Evolutionary conservation across 202 grass and related monocot species (phyloP).

Genomic region (Tripidium arundinaceum): DNA sequence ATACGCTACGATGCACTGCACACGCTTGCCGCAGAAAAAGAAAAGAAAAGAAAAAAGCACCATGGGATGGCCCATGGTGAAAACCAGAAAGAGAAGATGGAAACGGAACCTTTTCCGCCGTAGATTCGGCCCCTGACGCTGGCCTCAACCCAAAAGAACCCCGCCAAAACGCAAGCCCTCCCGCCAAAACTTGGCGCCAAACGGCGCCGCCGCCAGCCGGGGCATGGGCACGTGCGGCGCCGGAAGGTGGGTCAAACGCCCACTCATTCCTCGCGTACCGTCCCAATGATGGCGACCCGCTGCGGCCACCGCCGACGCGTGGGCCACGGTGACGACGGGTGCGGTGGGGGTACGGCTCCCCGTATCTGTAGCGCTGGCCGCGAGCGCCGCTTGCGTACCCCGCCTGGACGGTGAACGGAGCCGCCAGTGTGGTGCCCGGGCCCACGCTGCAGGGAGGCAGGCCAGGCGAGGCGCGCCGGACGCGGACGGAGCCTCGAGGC

Average conservation of each 20-base stretch:
- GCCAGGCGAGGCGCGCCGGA: no score
- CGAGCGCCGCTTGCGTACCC: neutral
- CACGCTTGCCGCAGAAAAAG: neutral
- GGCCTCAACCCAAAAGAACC: neutral
- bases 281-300: neutral
- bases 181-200: constrained; percentile 50
- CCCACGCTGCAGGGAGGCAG: neutral
- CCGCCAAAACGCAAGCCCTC: constrained; percentile 18
- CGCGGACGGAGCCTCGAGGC: neutral
- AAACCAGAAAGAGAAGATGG: neutral
- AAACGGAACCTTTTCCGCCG: neutral
- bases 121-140: neutral
- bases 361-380: neutral
- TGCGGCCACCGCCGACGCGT: neutral
- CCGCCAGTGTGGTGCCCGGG: constrained; percentile 17
- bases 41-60: neutral
- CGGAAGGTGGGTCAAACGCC: constrained; percentile 18
- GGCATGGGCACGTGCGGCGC: constrained; percentile 2
- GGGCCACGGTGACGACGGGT: neutral
- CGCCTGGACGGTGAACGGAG: neutral
- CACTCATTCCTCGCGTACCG: constrained; percentile 1
- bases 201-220: neutral
- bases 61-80: neutral
- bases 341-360: no score
- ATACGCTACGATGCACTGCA: neutral